Evolutionary conservation across 73 alveolate genomes (phyloP), one percentile per base, ranked within the genome.

Genomic region (Paramecium tetraurelia): DNA sequence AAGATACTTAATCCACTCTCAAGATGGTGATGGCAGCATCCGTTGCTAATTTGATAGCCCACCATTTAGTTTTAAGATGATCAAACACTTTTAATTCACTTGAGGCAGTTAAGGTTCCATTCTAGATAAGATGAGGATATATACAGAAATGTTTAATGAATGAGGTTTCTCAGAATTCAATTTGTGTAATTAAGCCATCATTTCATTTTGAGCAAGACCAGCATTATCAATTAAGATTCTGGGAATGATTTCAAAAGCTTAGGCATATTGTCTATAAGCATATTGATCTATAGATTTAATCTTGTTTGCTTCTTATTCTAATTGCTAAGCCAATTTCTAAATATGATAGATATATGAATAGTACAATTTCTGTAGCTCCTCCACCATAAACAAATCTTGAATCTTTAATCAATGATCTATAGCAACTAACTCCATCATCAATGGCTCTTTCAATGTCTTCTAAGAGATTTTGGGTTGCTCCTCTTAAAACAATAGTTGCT

Each of bases 401-500:
- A 58, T 96, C 98, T 95, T 92, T 96, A 63, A 95, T 92, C 31
- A 95, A 89, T 27, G 95, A 84, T 77, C 97, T 92, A 85, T 95
- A 94, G 20, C 99, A 96, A 93, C 96, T 96, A 41, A 98, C 99
- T 88, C 99, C 99, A 90, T 97, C 99, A 95, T 97, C 96, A 58
- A 98, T 97, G 9, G 99, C 99, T 93, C 99, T 95, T 93, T 98
- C 99, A 89, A 98, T 96, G 92, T 98, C 99, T 69, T 98, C 99
- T 58, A 98, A 86, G 86, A 95, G 94, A 90, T 97, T 97, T 92
- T 95, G 85, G 5, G 99, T 97, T 59, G 99, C 94, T 12, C 99
- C 99, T 96, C 99, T 97, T 86, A 95, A 94, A 22, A 95, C 96
- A 24, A 95, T 85, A 20, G 98, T 95, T 44, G 95, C 90, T 86